Evolutionary conservation across 148 eudicot species (phyloP).

Genomic region (Vaccinium macrocarpon): DNA sequence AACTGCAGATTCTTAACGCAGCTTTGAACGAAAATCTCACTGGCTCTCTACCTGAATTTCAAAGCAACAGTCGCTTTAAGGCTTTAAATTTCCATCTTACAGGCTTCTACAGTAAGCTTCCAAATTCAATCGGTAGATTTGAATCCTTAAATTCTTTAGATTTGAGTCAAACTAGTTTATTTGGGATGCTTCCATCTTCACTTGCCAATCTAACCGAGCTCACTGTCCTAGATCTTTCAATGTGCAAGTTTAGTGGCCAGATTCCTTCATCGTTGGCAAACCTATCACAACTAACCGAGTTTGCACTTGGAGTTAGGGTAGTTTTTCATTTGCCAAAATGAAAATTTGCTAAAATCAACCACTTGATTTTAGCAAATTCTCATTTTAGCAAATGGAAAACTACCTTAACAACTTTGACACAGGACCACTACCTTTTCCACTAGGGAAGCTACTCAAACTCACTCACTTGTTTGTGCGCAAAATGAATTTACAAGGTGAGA

Average conservation of each 20-base stretch:
- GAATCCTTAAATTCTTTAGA: slow-evolving; percentile 2
- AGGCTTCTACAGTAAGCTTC: neutral
- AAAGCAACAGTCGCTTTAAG: neutral
- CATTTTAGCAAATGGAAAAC: no score
- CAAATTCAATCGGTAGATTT: slow-evolving; percentile 24
- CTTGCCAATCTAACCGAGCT: slow-evolving; percentile 19
- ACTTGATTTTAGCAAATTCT: no score
- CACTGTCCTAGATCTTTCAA: neutral
- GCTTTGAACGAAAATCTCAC: neutral
- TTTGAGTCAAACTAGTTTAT: neutral
- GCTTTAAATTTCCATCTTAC: neutral
- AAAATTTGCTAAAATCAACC: no score
- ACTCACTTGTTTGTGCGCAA: neutral
- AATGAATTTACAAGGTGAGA: neutral
- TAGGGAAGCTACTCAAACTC: neutral
- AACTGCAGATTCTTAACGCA: neutral
- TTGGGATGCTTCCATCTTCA: slow-evolving; percentile 25
- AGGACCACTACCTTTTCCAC: neutral
- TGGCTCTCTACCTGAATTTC: slow-evolving; percentile 16
- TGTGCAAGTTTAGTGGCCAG: neutral
- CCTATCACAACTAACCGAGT: neutral
- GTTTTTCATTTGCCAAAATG: no score
- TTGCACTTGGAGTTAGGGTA: neutral
- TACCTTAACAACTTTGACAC: no score
- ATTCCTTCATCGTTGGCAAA: neutral